These are phyloP conservation scores for Aspergillus niger DNA, from an alignment of 2,329 filamentous ascomycete species.

Conservation along the genomic window DNA sequence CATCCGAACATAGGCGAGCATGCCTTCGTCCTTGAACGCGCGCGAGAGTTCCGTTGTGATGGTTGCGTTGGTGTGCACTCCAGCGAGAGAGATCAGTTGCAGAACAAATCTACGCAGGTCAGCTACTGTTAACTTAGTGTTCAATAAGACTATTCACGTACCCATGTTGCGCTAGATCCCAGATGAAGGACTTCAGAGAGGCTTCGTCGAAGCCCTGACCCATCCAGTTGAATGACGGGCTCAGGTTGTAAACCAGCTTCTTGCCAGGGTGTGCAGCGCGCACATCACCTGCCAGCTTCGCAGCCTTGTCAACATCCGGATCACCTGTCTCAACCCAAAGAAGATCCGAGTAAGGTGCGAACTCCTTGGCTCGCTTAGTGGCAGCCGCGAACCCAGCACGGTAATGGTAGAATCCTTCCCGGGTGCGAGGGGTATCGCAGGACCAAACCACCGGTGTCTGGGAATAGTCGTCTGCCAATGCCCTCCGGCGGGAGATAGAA, in stretches of 20 bases:
- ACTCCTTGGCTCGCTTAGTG: slow-evolving; percentile 89
- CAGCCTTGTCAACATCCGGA: slow-evolving; percentile 76
- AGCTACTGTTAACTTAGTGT: slow-evolving; percentile 9
- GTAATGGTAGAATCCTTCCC: slow-evolving; percentile 67
- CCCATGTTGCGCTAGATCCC: slow-evolving; percentile 90
- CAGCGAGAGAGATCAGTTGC: slow-evolving; percentile 66
- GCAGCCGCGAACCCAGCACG: slow-evolving; percentile 78
- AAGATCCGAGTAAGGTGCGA: slow-evolving; percentile 89
- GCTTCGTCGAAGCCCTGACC: slow-evolving; percentile 84
- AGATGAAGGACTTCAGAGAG: slow-evolving; percentile 86
- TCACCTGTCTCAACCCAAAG: slow-evolving; percentile 97
- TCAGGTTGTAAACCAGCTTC: slow-evolving; percentile 93
- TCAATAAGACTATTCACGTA: slow-evolving; percentile 51
- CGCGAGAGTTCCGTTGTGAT: slow-evolving; percentile 74
- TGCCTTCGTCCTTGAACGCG: slow-evolving; percentile 85
- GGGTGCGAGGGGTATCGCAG: slow-evolving; percentile 89
- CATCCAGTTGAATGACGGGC: slow-evolving; percentile 98
- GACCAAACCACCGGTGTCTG: slow-evolving; percentile 74
- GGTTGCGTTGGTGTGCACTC: slow-evolving; percentile 64
- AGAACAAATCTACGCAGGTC: slow-evolving; percentile 55
- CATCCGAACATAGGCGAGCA: slow-evolving; percentile 95
- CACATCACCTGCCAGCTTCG: slow-evolving; percentile 74
- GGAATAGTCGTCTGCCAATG: slow-evolving; percentile 68
- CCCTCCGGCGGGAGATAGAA: slow-evolving; percentile 75
- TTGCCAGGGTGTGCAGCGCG: slow-evolving; percentile 71